Percentiles rank a stretch among this genome's conserved stretches.
Conservation (phyloP, 1,139 yeast genomes). For the Suzukiozyma palmioleophila region DNA sequence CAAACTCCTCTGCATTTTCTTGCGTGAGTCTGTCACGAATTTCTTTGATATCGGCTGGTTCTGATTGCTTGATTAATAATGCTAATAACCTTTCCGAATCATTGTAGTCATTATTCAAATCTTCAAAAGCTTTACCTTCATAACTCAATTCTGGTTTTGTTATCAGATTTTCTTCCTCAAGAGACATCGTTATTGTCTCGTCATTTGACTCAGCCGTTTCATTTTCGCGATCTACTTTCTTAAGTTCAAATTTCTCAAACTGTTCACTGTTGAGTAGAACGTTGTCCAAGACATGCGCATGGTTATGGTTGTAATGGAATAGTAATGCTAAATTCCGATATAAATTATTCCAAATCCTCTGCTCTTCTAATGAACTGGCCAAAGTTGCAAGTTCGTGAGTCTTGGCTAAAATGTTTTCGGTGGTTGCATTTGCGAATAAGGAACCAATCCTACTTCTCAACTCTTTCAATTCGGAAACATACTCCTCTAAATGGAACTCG, state of each 20-base stretch:
- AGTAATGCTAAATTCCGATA: constrained; percentile 27
- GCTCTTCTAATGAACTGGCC: constrained; percentile 16
- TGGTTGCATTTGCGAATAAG: constrained; percentile 2
- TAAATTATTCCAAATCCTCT: constrained; percentile 23
- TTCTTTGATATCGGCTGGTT: constrained; percentile 13
- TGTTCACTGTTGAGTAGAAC: constrained; percentile 27
- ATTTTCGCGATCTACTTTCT: constrained; percentile 7
- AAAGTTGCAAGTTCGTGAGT: constrained; percentile 8
- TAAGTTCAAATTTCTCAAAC: constrained; percentile 24
- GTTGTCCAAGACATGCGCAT: constrained; percentile 34
- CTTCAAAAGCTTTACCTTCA: constrained; percentile 2
- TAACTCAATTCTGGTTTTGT: not conserved
- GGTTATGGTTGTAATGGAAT: constrained; percentile 29
- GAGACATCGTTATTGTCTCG: constrained; percentile 8
- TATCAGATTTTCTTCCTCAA: constrained; percentile 1
- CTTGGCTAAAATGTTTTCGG: constrained; percentile 11
- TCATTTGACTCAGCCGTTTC: constrained; percentile 10
- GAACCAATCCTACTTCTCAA: constrained; percentile 20
- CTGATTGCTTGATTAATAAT: constrained; percentile 13
- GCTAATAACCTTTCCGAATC: constrained; percentile 20
- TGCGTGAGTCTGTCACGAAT: constrained; percentile 1
- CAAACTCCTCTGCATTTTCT: constrained; percentile 7
- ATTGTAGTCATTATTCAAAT: constrained; percentile 13
- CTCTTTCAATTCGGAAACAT: constrained; percentile 25
- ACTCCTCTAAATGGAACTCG: constrained; percentile 33